phyloP scores from a whole-genome alignment of 1,284 basidiomycete species.

The Malassezia restricta region DNA sequence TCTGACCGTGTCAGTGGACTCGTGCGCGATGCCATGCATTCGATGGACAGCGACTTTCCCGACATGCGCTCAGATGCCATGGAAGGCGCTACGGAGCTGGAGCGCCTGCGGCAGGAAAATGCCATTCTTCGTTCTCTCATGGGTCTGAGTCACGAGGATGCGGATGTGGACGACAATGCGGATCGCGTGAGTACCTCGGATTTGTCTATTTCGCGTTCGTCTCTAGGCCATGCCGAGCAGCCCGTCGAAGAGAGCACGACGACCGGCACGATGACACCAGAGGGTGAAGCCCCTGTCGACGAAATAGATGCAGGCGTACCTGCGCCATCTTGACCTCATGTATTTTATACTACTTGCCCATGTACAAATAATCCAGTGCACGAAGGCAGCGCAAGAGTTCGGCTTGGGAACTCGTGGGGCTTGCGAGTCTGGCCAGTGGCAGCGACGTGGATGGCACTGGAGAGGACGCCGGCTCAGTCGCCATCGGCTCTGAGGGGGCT shows the following conservation, averaged over 20 bases:
- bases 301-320: constrained; percentile 4
- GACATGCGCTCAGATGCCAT: constrained; percentile 30
- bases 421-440: constrained; percentile 37
- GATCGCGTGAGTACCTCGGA: constrained; percentile 12
- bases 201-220: constrained; percentile 14
- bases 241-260: background rate
- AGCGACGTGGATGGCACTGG: constrained; percentile 19
- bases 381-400: constrained; percentile 39
- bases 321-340: background rate
- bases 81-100: constrained; percentile 31
- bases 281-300: background rate
- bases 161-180: background rate
- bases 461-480: background rate
- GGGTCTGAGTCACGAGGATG: background rate
- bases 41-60: constrained; percentile 30
- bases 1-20: constrained; percentile 24
- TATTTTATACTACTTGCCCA: constrained; percentile 14
- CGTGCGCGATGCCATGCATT: constrained; percentile 22
- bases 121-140: constrained; percentile 35
- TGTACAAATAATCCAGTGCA: constrained; percentile 36
- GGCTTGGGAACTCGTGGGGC: constrained; percentile 38
- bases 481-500: too few species aligned
- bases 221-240: background rate
- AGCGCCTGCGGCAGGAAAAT: constrained; percentile 37
- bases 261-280: background rate